Evolutionary conservation across 2,329 filamentous ascomycete genomes (phyloP), one percentile per base, ranked within the genome.

Genomic region (Xylaria multiplex): DNA sequence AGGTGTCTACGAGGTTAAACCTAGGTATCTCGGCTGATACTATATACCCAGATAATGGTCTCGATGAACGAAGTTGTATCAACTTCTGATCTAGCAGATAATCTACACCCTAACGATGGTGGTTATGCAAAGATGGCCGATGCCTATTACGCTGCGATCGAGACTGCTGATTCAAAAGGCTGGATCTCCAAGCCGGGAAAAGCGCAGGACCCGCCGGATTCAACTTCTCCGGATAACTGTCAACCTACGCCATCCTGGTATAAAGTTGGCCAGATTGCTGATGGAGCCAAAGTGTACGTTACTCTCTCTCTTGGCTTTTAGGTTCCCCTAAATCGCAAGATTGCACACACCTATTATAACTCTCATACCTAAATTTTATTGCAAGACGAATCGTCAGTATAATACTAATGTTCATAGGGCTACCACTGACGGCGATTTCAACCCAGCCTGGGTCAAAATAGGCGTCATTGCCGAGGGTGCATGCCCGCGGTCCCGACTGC

Each of bases 81-180:
- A 13, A 56, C 43, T 16, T 14, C 50, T 19, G 42, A 55, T 6
- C 13, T 62, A 2, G 16, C 3, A 22, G 59, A 62, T 19, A 16
- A n/a, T 6, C 42, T 62, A 6, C 59, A 62, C 43, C 59, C 59
- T 8, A 62, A 62, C n/a, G 50, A 62, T 16, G 59, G n/a, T 16
- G 59, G 59, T 8, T 62, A 62, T 43, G 59, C 19, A 4, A 56
- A 57, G 30, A 62, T 62, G 59, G 59, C 42, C 14, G 16, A 49
- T 27, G 22, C 27, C 7, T 62, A 24, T 14, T 62, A 62, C 35
- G 45, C 19, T 11, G 59, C 50, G 6, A 48, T 62, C 19, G 1
- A 49, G n/a, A 30, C 40, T 7, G 59, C 52, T 1, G 59, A 56
- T 24, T 16, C 27, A 2, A 56, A 56, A 8, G 59, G 42, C 14